Evolutionary conservation across 305 asterid genomes (phyloP).

Genomic region (Nicotiana rustica): DNA sequence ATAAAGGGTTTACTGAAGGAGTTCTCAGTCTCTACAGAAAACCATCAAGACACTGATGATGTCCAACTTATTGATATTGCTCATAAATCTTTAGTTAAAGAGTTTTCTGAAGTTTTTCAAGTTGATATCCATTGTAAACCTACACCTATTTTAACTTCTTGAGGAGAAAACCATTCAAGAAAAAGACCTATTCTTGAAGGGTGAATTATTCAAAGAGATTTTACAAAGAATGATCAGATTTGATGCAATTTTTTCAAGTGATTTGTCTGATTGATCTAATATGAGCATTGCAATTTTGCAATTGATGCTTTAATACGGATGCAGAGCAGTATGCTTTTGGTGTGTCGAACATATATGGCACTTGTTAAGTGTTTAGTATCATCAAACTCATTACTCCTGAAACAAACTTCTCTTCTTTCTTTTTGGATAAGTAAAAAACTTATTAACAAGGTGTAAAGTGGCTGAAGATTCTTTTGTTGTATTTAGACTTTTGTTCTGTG

Average conservation of each 20-base stretch:
- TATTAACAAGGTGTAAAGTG: neutral
- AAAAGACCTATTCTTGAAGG: neutral
- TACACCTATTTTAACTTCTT: neutral
- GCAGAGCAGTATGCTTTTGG: neutral
- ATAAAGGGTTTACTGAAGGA: constrained; percentile 59
- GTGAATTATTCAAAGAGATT: neutral
- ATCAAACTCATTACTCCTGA: neutral
- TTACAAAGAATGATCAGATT: neutral
- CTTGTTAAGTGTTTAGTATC: neutral
- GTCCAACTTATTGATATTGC: constrained; percentile 55
- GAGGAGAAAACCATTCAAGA: neutral
- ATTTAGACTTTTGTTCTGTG: neutral
- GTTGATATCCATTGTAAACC: constrained; percentile 51
- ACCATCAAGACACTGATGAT: constrained; percentile 41
- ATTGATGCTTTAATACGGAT: neutral
- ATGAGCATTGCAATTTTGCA: neutral
- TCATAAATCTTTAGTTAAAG: constrained; percentile 55
- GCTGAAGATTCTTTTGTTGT: neutral
- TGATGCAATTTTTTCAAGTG: neutral
- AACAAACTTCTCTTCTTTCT: neutral
- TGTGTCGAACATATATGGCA: neutral
- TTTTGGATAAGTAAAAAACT: neutral
- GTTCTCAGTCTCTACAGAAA: constrained; percentile 34
- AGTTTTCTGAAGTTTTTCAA: constrained; percentile 75
- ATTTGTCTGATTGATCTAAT: neutral